Percentiles rank a stretch among this genome's conserved stretches.
Evolutionary conservation across 2,329 filamentous ascomycete genomes (phyloP).

Genomic region (Neobulgaria alba): DNA sequence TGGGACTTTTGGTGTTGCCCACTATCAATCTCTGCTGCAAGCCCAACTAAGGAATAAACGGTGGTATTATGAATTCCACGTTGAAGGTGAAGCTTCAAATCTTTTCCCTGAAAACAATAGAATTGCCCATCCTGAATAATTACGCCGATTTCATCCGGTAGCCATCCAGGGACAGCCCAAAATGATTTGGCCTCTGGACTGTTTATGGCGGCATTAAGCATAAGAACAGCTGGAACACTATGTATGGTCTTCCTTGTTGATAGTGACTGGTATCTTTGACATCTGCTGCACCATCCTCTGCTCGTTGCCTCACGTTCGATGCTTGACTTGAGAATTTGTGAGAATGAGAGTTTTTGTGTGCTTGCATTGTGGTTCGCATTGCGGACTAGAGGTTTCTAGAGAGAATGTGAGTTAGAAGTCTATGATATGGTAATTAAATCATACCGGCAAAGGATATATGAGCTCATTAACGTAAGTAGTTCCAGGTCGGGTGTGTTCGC

Average conservation of each 20-base stretch:
- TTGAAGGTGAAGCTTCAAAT: slow-evolving; percentile 71
- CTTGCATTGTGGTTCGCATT: slow-evolving; percentile 33
- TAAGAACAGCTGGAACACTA: slow-evolving; percentile 73
- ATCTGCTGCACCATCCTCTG: slow-evolving; percentile 87
- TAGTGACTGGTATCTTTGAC: slow-evolving; percentile 83
- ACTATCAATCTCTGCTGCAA: slow-evolving; percentile 84
- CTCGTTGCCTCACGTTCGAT: slow-evolving; percentile 84
- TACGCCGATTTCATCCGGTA: slow-evolving; percentile 89
- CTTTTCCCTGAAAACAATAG: slow-evolving; percentile 89
- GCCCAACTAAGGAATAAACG: slow-evolving; percentile 84
- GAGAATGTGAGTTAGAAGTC: too few species aligned
- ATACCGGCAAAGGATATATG: slow-evolving; percentile 55
- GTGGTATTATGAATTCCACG: slow-evolving; percentile 71
- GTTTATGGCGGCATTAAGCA: slow-evolving; percentile 74
- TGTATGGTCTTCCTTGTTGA: slow-evolving; percentile 78
- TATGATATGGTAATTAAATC: too few species aligned
- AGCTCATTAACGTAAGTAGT: slow-evolving; percentile 80
- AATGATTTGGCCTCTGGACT: slow-evolving; percentile 66
- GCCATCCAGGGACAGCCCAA: slow-evolving; percentile 84
- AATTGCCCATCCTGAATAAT: slow-evolving; percentile 87
- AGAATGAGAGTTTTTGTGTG: slow-evolving; percentile 60
- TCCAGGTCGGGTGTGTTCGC: slow-evolving; percentile 73
- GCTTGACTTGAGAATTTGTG: slow-evolving; percentile 83
- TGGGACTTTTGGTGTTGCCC: slow-evolving; percentile 81
- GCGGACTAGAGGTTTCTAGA: slow-evolving; percentile 39